These are phyloP conservation scores for Bryoglossum gracile DNA, from an alignment of 495 filamentous ascomycete species.

Conservation along the genomic window DNA sequence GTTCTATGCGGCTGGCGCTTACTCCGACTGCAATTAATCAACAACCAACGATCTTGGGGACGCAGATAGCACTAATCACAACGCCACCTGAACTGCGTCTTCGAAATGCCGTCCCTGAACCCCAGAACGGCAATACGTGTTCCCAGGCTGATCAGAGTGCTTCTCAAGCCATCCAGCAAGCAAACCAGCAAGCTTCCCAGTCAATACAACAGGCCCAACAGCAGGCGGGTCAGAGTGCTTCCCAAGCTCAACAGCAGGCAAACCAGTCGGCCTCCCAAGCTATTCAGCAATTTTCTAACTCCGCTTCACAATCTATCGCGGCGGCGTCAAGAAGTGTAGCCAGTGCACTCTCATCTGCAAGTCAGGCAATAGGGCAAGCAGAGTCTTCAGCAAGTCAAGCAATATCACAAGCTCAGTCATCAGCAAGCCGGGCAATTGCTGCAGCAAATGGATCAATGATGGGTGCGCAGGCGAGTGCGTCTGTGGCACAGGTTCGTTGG, in stretches of 20 bases:
- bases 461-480: conserved; percentile 13
- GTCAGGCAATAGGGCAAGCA: conserved; percentile 11
- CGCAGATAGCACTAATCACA: conserved; percentile 17
- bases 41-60: conserved; percentile 1
- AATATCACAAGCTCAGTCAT: conserved; percentile 19
- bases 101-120: conserved; percentile 16
- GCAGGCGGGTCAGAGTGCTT: too few relatives aligned
- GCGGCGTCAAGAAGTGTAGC: conserved; percentile 19
- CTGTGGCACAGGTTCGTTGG: conserved; percentile 16
- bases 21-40: not conserved
- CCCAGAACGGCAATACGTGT: conserved; percentile 9
- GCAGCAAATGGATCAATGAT: conserved; percentile 17
- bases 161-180: conserved; percentile 20
- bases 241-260: conserved; percentile 18
- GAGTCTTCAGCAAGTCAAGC: conserved; percentile 21
- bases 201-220: conserved; percentile 17
- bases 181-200: conserved; percentile 18
- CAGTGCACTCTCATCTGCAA: conserved; percentile 19
- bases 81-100: conserved; percentile 18
- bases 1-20: not conserved
- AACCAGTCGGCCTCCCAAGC: conserved; percentile 18
- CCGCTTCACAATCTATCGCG: conserved; percentile 20
- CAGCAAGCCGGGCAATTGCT: conserved; percentile 15
- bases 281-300: conserved; percentile 22
- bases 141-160: conserved; percentile 14